Percentiles rank a stretch among this genome's conserved stretches.
These are phyloP conservation scores for Colletotrichum karsti DNA, from an alignment of 2,329 filamentous ascomycete species.

Conservation along the genomic window DNA sequence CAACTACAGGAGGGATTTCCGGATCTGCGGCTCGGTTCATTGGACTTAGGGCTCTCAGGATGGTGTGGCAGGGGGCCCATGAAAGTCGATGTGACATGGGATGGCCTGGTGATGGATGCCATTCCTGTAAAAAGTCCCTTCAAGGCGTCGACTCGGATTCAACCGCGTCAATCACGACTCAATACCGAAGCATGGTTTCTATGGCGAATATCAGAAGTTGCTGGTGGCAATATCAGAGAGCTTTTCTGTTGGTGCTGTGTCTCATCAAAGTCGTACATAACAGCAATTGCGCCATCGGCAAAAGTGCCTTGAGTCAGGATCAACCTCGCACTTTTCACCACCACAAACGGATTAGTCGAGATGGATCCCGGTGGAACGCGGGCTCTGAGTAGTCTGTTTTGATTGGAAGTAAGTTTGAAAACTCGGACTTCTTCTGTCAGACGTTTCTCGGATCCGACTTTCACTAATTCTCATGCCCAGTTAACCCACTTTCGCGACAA, in stretches of 20 bases:
- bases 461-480: no score
- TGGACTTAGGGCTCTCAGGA: background rate
- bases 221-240: background rate
- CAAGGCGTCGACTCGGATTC: background rate
- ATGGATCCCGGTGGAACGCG: background rate
- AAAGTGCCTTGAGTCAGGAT: conserved; percentile 16
- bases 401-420: background rate
- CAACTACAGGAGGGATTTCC: background rate
- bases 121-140: background rate
- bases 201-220: background rate
- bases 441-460: background rate
- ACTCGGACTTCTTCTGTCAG: background rate
- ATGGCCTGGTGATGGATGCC: background rate
- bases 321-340: background rate
- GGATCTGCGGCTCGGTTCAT: background rate
- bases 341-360: background rate
- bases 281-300: conserved; percentile 20
- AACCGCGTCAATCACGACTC: background rate
- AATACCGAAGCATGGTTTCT: background rate
- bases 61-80: background rate
- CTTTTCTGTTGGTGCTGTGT: background rate
- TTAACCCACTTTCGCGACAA: no score
- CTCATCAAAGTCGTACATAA: background rate
- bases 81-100: background rate
- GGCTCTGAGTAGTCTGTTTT: background rate